Conservation (phyloP, 768 basidiomycete genomes). For the Trametes cingulata region DNA sequence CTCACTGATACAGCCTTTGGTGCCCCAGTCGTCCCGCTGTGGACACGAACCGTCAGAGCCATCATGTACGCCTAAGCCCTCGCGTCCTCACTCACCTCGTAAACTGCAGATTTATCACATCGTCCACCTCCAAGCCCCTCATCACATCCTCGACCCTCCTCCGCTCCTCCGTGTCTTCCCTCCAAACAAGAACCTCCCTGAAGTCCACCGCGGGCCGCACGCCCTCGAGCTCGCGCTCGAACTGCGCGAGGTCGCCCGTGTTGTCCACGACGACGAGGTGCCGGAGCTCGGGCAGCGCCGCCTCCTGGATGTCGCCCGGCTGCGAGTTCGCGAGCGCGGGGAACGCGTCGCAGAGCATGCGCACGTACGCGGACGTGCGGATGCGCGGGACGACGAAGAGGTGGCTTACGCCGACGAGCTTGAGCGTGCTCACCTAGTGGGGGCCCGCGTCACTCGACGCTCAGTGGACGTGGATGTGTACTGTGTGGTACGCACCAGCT, state of each 20-base stretch:
- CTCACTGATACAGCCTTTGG: slow-evolving; percentile 84
- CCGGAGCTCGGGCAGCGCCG: slow-evolving; percentile 58
- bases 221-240: slow-evolving; percentile 41
- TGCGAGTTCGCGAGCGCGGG: slow-evolving; percentile 51
- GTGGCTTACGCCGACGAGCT: slow-evolving; percentile 64
- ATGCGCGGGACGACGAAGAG: slow-evolving; percentile 73
- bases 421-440: slow-evolving; percentile 60
- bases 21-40: slow-evolving; percentile 75
- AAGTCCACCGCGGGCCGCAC: slow-evolving; percentile 64
- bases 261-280: slow-evolving; percentile 73
- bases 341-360: slow-evolving; percentile 56
- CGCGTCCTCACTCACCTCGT: slow-evolving; percentile 57
- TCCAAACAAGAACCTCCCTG: slow-evolving; percentile 72
- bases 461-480: too few relatives aligned
- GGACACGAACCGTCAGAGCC: not conserved
- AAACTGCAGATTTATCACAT: slow-evolving; percentile 82
- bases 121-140: slow-evolving; percentile 52
- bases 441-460: too few relatives aligned
- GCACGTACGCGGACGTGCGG: slow-evolving; percentile 63
- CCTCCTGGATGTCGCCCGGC: slow-evolving; percentile 59
- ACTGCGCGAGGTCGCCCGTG: slow-evolving; percentile 37
- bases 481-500: slow-evolving; percentile 56
- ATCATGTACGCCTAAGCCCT: not conserved
- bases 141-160: slow-evolving; percentile 44
- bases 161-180: slow-evolving; percentile 49